Evolutionary conservation across 768 basidiomycete species (phyloP).

Genomic region (Lanmaoa pseudosensibilis): DNA sequence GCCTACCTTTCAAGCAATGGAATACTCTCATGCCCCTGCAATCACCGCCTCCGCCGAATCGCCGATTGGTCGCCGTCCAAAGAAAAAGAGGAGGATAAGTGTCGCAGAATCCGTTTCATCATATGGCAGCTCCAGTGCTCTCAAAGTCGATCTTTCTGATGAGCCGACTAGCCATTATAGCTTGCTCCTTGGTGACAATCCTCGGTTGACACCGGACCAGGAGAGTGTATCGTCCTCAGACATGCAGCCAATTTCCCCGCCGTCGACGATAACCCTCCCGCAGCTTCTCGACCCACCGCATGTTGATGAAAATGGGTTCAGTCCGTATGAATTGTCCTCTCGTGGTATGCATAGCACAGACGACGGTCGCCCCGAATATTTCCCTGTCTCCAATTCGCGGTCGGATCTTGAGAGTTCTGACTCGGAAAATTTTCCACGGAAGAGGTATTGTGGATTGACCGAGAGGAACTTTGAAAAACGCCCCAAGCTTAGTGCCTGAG

Average conservation of each 20-base stretch:
- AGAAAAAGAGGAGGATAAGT: conserved; percentile 38
- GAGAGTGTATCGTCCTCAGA: conserved; percentile 35
- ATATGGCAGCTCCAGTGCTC: conserved; percentile 30
- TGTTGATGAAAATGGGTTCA: conserved; percentile 24
- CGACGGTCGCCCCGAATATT: conserved; percentile 33
- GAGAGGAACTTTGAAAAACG: conserved; percentile 28
- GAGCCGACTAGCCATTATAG: conserved; percentile 18
- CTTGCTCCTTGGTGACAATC: conserved; percentile 28
- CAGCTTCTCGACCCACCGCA: conserved; percentile 28
- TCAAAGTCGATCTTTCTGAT: conserved; percentile 28
- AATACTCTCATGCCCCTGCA: conserved; percentile 37
- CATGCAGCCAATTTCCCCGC: conserved; percentile 34
- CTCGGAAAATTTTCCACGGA: conserved; percentile 25
- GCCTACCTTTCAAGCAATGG: conserved; percentile 42
- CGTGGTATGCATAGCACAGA: conserved; percentile 20
- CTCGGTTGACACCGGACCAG: conserved; percentile 34
- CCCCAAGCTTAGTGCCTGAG: conserved; percentile 30
- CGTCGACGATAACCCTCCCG: conserved; percentile 28
- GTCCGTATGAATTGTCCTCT: conserved; percentile 29
- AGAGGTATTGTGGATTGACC: conserved; percentile 20
- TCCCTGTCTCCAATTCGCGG: conserved; percentile 36
- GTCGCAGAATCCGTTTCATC: conserved; percentile 37
- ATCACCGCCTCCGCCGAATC: conserved; percentile 32
- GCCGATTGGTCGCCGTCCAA: conserved; percentile 29
- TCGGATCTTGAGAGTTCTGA: conserved; percentile 35